A percentile compares a stretch with the other conserved stretches of the same genome.
Evolutionary conservation across 495 filamentous ascomycete species (phyloP).

Genomic region (Penicillium bialowiezense): DNA sequence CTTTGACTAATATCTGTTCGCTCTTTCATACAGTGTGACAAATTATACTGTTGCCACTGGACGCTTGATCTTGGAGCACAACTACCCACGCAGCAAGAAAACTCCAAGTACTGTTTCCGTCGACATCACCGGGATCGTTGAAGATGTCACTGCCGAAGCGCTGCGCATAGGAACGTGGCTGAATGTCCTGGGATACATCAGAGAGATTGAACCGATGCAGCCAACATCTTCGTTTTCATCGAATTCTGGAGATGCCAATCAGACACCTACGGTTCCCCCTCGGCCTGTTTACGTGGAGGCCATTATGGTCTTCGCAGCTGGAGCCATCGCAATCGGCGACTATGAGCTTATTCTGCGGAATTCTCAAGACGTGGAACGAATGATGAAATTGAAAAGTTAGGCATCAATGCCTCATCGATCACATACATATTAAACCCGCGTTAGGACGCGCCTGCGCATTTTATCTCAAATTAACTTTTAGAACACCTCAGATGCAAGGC

Average conservation of each 20-base stretch:
- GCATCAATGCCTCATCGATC: too few relatives aligned
- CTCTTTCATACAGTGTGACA: slow-evolving; percentile 53
- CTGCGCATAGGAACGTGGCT: slow-evolving; percentile 81
- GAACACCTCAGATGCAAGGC: slow-evolving; percentile 16
- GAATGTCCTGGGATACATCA: slow-evolving; percentile 83
- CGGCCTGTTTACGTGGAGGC: slow-evolving; percentile 55
- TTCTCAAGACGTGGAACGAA: slow-evolving; percentile 32
- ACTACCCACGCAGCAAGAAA: slow-evolving; percentile 47
- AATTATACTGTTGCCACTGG: slow-evolving; percentile 61
- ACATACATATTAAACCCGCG: too few relatives aligned
- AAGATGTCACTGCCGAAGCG: slow-evolving; percentile 59
- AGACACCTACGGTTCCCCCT: slow-evolving; percentile 7
- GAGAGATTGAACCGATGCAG: slow-evolving; percentile 11
- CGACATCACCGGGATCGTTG: slow-evolving; percentile 68
- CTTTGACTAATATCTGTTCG: background rate
- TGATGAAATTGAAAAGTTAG: slow-evolving; percentile 15
- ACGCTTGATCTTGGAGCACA: slow-evolving; percentile 63
- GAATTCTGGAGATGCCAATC: slow-evolving; percentile 6
- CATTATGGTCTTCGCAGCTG: slow-evolving; percentile 64
- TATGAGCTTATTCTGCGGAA: slow-evolving; percentile 55
- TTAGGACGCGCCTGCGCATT: too few relatives aligned
- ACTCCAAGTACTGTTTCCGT: slow-evolving; percentile 51
- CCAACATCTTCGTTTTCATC: slow-evolving; percentile 13
- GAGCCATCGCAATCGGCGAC: slow-evolving; percentile 56
- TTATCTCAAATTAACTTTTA: slow-evolving; percentile 1